These are phyloP conservation scores for Oryza punctata DNA, from an alignment of 176 grass and related monocot genomes.

Conservation along the genomic window DNA sequence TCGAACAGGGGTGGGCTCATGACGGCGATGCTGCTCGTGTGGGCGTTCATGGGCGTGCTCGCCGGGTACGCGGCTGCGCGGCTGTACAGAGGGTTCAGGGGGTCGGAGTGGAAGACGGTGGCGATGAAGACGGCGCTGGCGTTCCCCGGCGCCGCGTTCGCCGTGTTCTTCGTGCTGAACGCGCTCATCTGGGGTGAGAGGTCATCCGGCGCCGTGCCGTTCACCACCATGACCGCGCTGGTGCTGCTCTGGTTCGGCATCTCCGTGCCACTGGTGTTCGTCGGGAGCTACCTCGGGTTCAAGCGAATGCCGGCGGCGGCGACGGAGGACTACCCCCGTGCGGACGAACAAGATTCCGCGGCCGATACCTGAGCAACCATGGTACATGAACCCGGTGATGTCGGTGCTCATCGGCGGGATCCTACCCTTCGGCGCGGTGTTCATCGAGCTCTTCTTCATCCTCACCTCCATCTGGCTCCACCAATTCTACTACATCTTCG, in stretches of 20 bases:
- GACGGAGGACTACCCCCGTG: slow-evolving; percentile 66
- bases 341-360: slow-evolving; percentile 88
- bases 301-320: slow-evolving; percentile 58
- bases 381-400: slow-evolving; percentile 86
- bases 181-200: slow-evolving; percentile 87
- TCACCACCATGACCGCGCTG: slow-evolving; percentile 91
- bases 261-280: slow-evolving; percentile 74
- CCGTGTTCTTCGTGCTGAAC: slow-evolving; percentile 84
- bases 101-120: slow-evolving; percentile 78
- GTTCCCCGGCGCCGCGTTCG: slow-evolving; percentile 64
- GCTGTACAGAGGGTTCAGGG: slow-evolving; percentile 81
- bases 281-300: slow-evolving; percentile 86
- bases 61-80: slow-evolving; percentile 75
- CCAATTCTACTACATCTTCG: slow-evolving; percentile 98
- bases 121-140: slow-evolving; percentile 71
- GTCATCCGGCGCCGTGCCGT: slow-evolving; percentile 78
- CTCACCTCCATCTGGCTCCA: slow-evolving; percentile 91
- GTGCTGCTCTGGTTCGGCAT: slow-evolving; percentile 95
- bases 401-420: slow-evolving; percentile 84
- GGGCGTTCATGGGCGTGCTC: slow-evolving; percentile 88
- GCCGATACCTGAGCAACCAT: slow-evolving; percentile 76
- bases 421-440: slow-evolving; percentile 91
- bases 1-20: slow-evolving; percentile 78
- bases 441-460: slow-evolving; percentile 98
- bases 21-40: slow-evolving; percentile 82